Percentiles rank a stretch among this genome's conserved stretches.
Conservation (phyloP, 345 rosid species). For the Clausena lansium region DNA sequence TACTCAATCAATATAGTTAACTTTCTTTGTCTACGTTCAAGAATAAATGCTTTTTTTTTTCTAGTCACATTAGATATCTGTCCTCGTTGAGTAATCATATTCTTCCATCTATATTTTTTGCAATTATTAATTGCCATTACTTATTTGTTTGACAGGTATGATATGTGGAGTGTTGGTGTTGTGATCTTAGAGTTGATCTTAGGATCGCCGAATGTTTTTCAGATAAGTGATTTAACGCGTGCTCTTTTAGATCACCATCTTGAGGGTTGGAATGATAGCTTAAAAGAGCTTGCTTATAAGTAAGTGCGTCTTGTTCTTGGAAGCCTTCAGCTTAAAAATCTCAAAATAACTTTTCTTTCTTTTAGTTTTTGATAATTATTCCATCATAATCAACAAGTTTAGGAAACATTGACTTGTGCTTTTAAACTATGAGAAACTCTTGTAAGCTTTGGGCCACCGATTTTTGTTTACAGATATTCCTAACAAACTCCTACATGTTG, state of each 20-base stretch:
- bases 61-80: not conserved
- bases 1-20: not conserved
- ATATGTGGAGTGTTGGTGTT: slow-evolving; percentile 98
- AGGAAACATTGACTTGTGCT: not conserved
- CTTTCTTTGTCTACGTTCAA: slow-evolving; percentile 2
- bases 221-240: slow-evolving; percentile 60
- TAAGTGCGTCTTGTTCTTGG: slow-evolving; percentile 30
- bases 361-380: not conserved
- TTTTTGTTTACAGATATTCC: not conserved
- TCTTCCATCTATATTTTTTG: not conserved
- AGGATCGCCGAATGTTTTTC: slow-evolving; percentile 90
- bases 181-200: slow-evolving; percentile 87
- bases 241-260: slow-evolving; percentile 81
- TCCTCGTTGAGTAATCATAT: not conserved
- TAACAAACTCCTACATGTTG: not conserved
- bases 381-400: not conserved
- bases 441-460: not conserved
- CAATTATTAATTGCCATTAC: not conserved
- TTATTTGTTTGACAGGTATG: slow-evolving; percentile 52
- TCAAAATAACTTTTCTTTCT: not conserved
- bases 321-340: not conserved
- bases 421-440: not conserved
- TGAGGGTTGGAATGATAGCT: slow-evolving; percentile 77
- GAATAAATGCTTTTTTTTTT: not conserved
- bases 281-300: slow-evolving; percentile 92